Conservation (phyloP, 495 filamentous ascomycete genomes). For the Aspergillus nanangensis region DNA sequence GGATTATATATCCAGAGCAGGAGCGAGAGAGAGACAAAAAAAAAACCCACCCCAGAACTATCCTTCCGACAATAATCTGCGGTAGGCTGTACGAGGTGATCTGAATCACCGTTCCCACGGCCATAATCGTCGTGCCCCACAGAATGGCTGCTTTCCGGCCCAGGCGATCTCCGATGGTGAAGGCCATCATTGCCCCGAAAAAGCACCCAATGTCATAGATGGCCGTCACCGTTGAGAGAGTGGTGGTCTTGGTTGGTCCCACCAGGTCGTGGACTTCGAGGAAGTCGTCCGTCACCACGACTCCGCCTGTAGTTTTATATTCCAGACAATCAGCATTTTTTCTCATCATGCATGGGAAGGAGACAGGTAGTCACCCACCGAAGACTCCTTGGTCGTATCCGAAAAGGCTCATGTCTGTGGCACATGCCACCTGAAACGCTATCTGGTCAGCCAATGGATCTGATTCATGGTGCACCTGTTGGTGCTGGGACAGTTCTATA, state of each 20-base stretch:
- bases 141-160: slow-evolving; percentile 54
- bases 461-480: no score
- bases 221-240: slow-evolving; percentile 53
- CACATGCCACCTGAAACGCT: slow-evolving; percentile 47
- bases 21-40: no score
- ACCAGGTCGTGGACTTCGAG: slow-evolving; percentile 47
- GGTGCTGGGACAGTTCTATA: no score
- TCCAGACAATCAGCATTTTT: neutral
- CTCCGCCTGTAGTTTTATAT: slow-evolving; percentile 37
- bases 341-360: no score
- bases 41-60: slow-evolving; percentile 38
- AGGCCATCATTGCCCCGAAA: slow-evolving; percentile 48
- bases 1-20: no score
- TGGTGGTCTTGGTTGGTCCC: slow-evolving; percentile 40
- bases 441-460: no score
- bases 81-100: slow-evolving; percentile 47
- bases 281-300: slow-evolving; percentile 51
- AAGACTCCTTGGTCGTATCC: slow-evolving; percentile 57
- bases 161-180: slow-evolving; percentile 51
- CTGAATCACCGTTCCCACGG: slow-evolving; percentile 54
- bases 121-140: slow-evolving; percentile 53
- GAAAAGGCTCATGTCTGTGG: slow-evolving; percentile 53
- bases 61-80: slow-evolving; percentile 60
- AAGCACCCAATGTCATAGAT: slow-evolving; percentile 60
- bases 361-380: slow-evolving; percentile 4